phyloP scores from a whole-genome alignment of 2,329 filamentous ascomycete species.

The Venturia aucupariae region DNA sequence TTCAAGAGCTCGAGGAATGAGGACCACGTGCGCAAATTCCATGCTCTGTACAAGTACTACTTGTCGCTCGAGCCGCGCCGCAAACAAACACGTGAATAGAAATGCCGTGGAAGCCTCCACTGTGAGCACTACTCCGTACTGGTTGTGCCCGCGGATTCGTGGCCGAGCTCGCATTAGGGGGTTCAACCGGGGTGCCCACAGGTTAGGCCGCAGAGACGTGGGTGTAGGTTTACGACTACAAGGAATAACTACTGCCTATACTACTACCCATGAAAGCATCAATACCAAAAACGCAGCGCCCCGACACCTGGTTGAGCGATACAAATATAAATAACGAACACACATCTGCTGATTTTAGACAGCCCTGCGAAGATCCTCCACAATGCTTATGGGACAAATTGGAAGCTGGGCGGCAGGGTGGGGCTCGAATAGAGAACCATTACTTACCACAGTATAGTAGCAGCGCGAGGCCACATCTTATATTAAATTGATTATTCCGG shows the following conservation, averaged over 20 bases:
- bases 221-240: too few relatives aligned
- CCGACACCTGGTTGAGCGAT: too few relatives aligned
- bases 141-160: neutral
- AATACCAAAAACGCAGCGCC: too few relatives aligned
- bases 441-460: too few relatives aligned
- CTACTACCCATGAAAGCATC: too few relatives aligned
- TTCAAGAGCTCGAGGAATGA: conserved; percentile 25
- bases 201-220: too few relatives aligned
- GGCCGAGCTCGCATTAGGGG: neutral
- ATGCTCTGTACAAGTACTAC: neutral
- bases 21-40: neutral
- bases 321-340: too few relatives aligned
- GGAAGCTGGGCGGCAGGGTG: neutral
- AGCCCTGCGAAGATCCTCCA: neutral
- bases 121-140: too few relatives aligned
- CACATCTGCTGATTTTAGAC: neutral
- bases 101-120: too few relatives aligned
- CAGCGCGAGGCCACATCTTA: neutral
- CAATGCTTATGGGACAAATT: neutral
- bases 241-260: too few relatives aligned
- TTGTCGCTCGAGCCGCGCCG: too few relatives aligned
- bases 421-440: neutral
- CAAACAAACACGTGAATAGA: neutral
- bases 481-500: neutral
- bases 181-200: too few relatives aligned